Evolutionary conservation across 2,329 filamentous ascomycete species (phyloP).

Genomic region (Incumbomyces lentus): DNA sequence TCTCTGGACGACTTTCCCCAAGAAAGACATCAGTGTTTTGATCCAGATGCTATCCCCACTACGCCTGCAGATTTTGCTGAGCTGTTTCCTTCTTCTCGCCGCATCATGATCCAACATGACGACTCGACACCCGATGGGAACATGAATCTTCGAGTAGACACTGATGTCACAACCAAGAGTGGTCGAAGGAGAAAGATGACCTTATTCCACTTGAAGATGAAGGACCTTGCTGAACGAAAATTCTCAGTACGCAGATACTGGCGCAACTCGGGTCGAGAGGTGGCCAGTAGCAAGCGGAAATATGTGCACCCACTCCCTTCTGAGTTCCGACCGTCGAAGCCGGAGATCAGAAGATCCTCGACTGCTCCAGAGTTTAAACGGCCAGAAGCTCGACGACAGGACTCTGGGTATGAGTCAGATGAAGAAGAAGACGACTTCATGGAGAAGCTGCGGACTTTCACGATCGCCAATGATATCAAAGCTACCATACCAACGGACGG

Average conservation of each 20-base stretch:
- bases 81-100: constrained; percentile 75
- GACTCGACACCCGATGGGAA: constrained; percentile 85
- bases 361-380: constrained; percentile 50
- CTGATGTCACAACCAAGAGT: constrained; percentile 51
- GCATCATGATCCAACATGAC: constrained; percentile 77
- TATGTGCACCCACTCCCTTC: constrained; percentile 44
- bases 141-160: constrained; percentile 90
- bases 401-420: constrained; percentile 47
- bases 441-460: constrained; percentile 13
- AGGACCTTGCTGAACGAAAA: constrained; percentile 73
- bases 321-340: neutral
- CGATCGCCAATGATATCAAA: constrained; percentile 14
- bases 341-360: neutral
- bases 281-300: constrained; percentile 72
- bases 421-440: constrained; percentile 31
- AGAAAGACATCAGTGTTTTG: constrained; percentile 48
- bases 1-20: constrained; percentile 16
- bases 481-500: constrained; percentile 52
- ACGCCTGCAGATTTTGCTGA: constrained; percentile 72
- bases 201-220: constrained; percentile 91
- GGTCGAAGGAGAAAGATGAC: constrained; percentile 55
- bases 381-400: constrained; percentile 42
- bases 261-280: constrained; percentile 82
- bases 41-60: constrained; percentile 60
- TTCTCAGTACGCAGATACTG: constrained; percentile 89